Evolutionary conservation across 176 grass and related monocot species (phyloP).

Genomic region (Carex cristatella): DNA sequence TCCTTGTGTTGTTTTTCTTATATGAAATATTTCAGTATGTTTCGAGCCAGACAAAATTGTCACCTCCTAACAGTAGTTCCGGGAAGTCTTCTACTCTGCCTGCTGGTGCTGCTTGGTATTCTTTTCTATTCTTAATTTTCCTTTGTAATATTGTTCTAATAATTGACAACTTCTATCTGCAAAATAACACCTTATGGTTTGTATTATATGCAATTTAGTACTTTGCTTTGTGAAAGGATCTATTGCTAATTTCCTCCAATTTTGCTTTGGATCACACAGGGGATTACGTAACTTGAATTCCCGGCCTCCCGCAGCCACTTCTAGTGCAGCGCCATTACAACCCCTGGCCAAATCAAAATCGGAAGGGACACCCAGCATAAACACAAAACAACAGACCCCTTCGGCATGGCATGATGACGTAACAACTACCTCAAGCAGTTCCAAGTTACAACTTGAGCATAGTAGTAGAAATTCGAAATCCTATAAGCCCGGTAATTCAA

Average conservation of each 20-base stretch:
- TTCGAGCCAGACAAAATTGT: conserved; percentile 50
- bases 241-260: neutral
- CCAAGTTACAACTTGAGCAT: conserved; percentile 40
- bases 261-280: conserved; percentile 31
- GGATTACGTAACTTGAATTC: conserved; percentile 55
- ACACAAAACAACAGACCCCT: conserved; percentile 37
- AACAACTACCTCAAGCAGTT: conserved; percentile 37
- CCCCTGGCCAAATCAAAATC: conserved; percentile 51
- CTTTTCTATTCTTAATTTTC: neutral
- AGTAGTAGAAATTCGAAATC: conserved; percentile 42
- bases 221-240: neutral
- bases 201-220: neutral
- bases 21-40: conserved; percentile 41
- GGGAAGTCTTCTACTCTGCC: conserved; percentile 72
- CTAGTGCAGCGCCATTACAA: conserved; percentile 37
- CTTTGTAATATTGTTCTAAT: neutral
- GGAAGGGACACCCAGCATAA: conserved; percentile 33
- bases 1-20: conserved; percentile 15
- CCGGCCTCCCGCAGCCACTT: conserved; percentile 16
- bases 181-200: conserved; percentile 18
- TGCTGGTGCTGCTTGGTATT: conserved; percentile 75
- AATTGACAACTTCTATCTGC: conserved; percentile 19
- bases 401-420: conserved; percentile 84
- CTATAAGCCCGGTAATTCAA: conserved; percentile 52
- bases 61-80: conserved; percentile 59